A percentile compares a stretch with the other conserved stretches of the same genome.
phyloP scores from a whole-genome alignment of 805 yeast species.

The Kregervanrija pseudodelftensis region DNA sequence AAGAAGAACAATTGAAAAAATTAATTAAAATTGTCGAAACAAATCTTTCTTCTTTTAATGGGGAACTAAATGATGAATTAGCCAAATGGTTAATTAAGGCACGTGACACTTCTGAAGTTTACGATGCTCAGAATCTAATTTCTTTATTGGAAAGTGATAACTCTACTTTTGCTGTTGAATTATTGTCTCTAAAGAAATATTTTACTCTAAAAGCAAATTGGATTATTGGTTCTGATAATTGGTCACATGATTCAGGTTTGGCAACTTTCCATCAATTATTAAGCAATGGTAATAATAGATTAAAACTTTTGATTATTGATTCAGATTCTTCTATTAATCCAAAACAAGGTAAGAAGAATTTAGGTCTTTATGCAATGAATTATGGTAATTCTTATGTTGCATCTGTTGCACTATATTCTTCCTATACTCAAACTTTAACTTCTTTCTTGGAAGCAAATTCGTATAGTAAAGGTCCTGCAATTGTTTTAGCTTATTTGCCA shows the following conservation, averaged over 20 bases:
- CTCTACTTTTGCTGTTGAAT: slow-evolving; percentile 30
- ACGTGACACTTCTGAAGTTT: slow-evolving; percentile 29
- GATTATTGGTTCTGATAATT: slow-evolving; percentile 90
- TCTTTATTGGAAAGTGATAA: slow-evolving; percentile 22
- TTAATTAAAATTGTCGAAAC: slow-evolving; percentile 40
- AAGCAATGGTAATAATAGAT: slow-evolving; percentile 56
- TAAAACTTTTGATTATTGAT: slow-evolving; percentile 83
- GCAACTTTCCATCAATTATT: slow-evolving; percentile 86
- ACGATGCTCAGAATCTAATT: slow-evolving; percentile 23
- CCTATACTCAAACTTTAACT: slow-evolving; percentile 87
- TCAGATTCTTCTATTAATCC: slow-evolving; percentile 58
- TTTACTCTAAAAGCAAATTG: slow-evolving; percentile 53
- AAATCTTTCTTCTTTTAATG: slow-evolving; percentile 37
- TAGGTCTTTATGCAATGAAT: slow-evolving; percentile 92
- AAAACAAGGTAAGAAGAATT: slow-evolving; percentile 74
- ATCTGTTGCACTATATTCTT: slow-evolving; percentile 86
- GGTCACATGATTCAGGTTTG: slow-evolving; percentile 90
- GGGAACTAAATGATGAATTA: slow-evolving; percentile 47
- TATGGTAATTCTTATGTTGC: slow-evolving; percentile 87
- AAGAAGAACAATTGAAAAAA: slow-evolving; percentile 42
- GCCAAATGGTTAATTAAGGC: slow-evolving; percentile 64
- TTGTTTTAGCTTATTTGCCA: slow-evolving; percentile 87
- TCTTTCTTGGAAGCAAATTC: slow-evolving; percentile 86
- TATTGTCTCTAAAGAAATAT: slow-evolving; percentile 40
- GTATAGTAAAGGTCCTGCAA: slow-evolving; percentile 76